Evolutionary conservation across 2,329 filamentous ascomycete genomes (phyloP), one percentile per base, ranked within the genome.

Genomic region (Colletotrichum ledebouriae): DNA sequence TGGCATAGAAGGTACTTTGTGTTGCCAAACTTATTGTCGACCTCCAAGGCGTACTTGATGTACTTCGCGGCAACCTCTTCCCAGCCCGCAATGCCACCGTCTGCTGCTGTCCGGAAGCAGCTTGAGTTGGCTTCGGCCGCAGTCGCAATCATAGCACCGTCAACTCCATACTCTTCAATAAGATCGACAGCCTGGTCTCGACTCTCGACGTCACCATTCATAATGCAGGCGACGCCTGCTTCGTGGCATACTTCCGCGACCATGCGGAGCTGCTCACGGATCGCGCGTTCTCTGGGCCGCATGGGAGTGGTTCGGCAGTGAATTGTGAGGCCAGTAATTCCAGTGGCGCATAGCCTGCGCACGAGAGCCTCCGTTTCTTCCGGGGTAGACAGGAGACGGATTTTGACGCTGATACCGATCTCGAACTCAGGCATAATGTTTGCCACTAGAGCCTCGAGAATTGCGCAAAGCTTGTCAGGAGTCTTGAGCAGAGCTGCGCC

Each of bases 281-380:
- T 94, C 3, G 95, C 96, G 25, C 89, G 87, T 80, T 98, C 94
- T 55, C 94, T 86, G 2, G 95, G 94, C 42, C 96, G 88, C 96
- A 99, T 99, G 1, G 94, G 93, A 6, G 94, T 95, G 0, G 96
- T 99, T 25, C 96, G 93, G 80, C 96, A 99, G 82, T 99, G 96
- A 1, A 99, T 89, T 0, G 96, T 98, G 71, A 99, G 83, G 0
- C 92, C 94, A 2, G 91, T 96, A 77, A 99, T 98, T 2, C 96
- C 96, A 0, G 96, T 99, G 58, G 86, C 87, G 72, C 93, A 92
- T 3, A 99, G 89, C 65, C 88, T 86, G 59, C 90, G 85, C 13
- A 99, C 95, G 15, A 99, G 84, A 1, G 84, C 83, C 73, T 92
- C 90, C 0, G 96, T 99, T 76, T 91, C 83, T 67, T 90, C 90